Base-by-base conservation (phyloP, 495 filamentous ascomycete genomes). In the Tuber borchii region DNA sequence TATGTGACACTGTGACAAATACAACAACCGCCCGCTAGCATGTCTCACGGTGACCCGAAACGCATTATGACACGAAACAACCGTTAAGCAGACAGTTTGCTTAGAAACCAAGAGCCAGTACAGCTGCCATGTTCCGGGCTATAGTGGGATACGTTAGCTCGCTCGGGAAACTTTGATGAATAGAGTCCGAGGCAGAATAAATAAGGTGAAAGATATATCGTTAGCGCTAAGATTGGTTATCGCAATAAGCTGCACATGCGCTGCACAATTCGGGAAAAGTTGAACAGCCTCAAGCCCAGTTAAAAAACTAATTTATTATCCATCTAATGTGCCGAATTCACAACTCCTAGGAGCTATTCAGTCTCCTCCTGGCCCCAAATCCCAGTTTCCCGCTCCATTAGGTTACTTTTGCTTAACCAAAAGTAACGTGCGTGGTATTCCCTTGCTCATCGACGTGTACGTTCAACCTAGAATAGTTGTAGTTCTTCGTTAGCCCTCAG, bases 401-500 rank as follows among this genome's bases (percentile, higher is more conserved):
- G 0, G 56, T 34, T 34, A 34, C 26, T 65, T 2, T 65, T 16
- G 56, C n/a, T 22, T 74, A 77, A 20, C 75, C 75, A 68, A 1
- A 73, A 16, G 77, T 74, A 56, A 82, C 61, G 45, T 76, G 77
- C 2, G 68, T 82, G 48, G 80, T 77, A 56, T 48, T 72, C 31
- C 80, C 81, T 56, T 80, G 40, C n/a, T 71, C 77, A 19, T 75
- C 74, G 39, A 82, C 71, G 74, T 82, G 68, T 70, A 82, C 69
- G 75, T 82, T 82, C 31, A 82, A 70, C 37, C 78, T 79, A 79
- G 74, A 39, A 56, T 16, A 10, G 44, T 9, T 37, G 71, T 19
- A 42, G 39, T 76, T n/a, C 76, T 56, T 69, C 17, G 20, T 26
- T 65, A 48, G 19, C 39, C 34, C 39, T 44, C 34, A 45, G 22